Conservation (phyloP, 805 yeast genomes). For the Ogataea paraovalis region DNA sequence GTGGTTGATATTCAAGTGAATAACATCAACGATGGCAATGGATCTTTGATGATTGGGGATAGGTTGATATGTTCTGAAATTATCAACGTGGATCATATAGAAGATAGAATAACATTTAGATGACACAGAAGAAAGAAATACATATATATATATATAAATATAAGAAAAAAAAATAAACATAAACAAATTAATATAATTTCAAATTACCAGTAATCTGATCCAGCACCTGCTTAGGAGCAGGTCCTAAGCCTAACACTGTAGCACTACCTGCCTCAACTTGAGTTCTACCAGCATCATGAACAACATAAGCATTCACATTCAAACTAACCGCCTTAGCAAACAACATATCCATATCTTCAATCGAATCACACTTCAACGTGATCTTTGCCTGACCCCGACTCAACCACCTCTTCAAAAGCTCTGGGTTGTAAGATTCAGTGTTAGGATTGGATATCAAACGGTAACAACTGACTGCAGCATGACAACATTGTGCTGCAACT, state of each 20-base stretch:
- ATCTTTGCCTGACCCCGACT: slow-evolving; percentile 90
- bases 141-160: slow-evolving; percentile 4
- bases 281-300: slow-evolving; percentile 96
- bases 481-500: slow-evolving; percentile 96
- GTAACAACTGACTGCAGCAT: slow-evolving; percentile 92
- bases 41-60: slow-evolving; percentile 38
- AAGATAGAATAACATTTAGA: slow-evolving; percentile 37
- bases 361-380: slow-evolving; percentile 66
- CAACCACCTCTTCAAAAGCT: slow-evolving; percentile 71
- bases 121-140: slow-evolving; percentile 3
- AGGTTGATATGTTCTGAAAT: slow-evolving; percentile 42
- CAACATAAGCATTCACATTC: slow-evolving; percentile 73
- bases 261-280: slow-evolving; percentile 96
- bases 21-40: slow-evolving; percentile 19
- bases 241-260: slow-evolving; percentile 95
- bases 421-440: slow-evolving; percentile 55
- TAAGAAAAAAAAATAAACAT: neutral
- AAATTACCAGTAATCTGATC: slow-evolving; percentile 80
- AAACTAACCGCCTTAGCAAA: slow-evolving; percentile 77
- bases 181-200: slow-evolving; percentile 53
- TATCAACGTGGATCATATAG: slow-evolving; percentile 35
- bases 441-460: slow-evolving; percentile 55
- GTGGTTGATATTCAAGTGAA: slow-evolving; percentile 40
- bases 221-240: slow-evolving; percentile 79
- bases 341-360: slow-evolving; percentile 69